phyloP scores from a whole-genome alignment of 1,284 basidiomycete genomes.

The Trichosporon sp. region DNA sequence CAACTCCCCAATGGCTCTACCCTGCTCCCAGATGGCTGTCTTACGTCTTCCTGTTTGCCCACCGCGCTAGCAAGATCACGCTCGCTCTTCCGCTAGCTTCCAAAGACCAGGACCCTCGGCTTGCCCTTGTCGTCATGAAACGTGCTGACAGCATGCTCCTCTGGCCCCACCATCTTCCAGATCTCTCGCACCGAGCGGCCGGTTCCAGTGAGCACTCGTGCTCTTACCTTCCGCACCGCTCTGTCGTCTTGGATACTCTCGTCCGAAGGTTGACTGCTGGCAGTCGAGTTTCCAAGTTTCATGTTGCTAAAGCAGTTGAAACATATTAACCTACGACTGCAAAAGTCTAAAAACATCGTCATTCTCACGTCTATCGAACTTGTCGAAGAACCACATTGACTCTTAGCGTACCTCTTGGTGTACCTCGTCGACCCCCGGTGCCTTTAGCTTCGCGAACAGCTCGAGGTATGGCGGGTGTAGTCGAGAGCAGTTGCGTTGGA shows the following conservation, averaged over 20 bases:
- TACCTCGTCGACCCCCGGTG: background rate
- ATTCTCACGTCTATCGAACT: background rate
- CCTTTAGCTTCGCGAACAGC: background rate
- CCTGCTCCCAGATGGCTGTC: background rate
- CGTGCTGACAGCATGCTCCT: background rate
- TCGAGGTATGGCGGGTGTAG: background rate
- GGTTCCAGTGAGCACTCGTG: background rate
- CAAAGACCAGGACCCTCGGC: background rate
- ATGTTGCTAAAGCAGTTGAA: slow-evolving; percentile 1
- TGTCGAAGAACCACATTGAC: too few species aligned
- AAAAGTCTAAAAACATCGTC: background rate
- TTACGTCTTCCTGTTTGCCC: background rate
- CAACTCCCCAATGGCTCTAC: background rate
- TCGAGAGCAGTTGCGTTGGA: background rate
- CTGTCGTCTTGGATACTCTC: background rate
- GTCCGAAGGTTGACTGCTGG: background rate
- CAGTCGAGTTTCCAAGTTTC: background rate
- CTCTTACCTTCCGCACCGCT: background rate
- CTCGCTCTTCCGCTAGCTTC: background rate
- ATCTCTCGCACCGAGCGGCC: background rate
- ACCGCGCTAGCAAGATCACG: background rate
- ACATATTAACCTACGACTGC: slow-evolving; percentile 3
- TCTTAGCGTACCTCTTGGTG: too few species aligned
- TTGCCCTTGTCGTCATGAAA: background rate
- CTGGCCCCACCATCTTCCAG: background rate